Evolutionary conservation across 1,284 basidiomycete species (phyloP).

Genomic region (Peniophora sp.): DNA sequence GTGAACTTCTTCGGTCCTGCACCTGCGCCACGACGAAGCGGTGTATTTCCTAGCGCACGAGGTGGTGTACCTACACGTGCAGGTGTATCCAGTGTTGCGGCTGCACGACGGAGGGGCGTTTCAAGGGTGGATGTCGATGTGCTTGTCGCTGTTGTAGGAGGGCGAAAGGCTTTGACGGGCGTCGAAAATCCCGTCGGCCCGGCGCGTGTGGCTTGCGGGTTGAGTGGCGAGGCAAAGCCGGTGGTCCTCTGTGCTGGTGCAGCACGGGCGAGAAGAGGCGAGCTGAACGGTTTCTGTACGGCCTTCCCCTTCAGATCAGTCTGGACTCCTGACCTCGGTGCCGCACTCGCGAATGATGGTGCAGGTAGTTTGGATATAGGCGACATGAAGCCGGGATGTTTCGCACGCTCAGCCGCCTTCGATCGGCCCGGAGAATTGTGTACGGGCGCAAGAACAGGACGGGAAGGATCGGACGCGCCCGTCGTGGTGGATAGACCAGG

Average conservation of each 20-base stretch:
- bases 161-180: conserved; percentile 13
- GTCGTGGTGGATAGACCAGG: not conserved
- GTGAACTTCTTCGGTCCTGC: conserved; percentile 35
- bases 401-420: not conserved
- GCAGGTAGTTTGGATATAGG: conserved; percentile 3
- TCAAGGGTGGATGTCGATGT: conserved; percentile 13
- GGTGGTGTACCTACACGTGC: conserved; percentile 21
- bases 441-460: not conserved
- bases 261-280: conserved; percentile 18
- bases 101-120: conserved; percentile 9
- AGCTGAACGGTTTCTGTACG: conserved; percentile 4
- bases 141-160: conserved; percentile 19
- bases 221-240: conserved; percentile 23
- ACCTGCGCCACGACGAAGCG: conserved; percentile 13
- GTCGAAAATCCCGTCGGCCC: conserved; percentile 10
- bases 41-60: conserved; percentile 26
- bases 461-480: conserved; percentile 1
- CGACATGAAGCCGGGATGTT: not conserved
- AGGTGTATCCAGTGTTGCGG: conserved; percentile 2
- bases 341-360: conserved; percentile 12
- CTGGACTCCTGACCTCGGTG: not conserved
- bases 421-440: not conserved
- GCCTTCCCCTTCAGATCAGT: conserved; percentile 18
- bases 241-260: conserved; percentile 7
- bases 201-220: conserved; percentile 12